A percentile compares a stretch with the other conserved stretches of the same genome.
These are phyloP conservation scores for Trifolium fragiferum DNA, from an alignment of 306 rosid species.

Conservation along the genomic window DNA sequence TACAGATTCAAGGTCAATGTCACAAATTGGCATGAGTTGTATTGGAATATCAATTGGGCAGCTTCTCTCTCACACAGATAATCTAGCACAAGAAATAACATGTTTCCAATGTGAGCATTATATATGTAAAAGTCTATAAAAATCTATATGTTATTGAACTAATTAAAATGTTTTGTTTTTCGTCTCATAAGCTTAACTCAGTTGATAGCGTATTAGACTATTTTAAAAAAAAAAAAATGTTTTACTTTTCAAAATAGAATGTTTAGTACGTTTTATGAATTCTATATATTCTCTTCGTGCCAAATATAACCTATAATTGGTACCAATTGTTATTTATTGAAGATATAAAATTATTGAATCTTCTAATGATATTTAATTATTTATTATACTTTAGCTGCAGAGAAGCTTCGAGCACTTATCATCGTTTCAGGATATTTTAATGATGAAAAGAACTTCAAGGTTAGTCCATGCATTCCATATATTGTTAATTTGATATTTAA, in stretches of 20 bases:
- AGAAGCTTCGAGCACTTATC: slow-evolving; percentile 70
- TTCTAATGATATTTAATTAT: background rate
- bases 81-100: slow-evolving; percentile 59
- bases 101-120: slow-evolving; percentile 60
- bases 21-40: slow-evolving; percentile 81
- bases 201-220: no score
- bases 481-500: no score
- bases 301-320: background rate
- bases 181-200: no score
- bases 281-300: background rate
- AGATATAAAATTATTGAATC: background rate
- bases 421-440: slow-evolving; percentile 75
- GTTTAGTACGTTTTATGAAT: background rate
- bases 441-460: slow-evolving; percentile 77
- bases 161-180: no score
- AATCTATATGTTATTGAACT: background rate
- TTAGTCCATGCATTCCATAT: slow-evolving; percentile 24
- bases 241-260: background rate
- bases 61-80: slow-evolving; percentile 52
- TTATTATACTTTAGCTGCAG: slow-evolving; percentile 53
- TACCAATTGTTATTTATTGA: background rate
- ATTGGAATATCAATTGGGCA: slow-evolving; percentile 64
- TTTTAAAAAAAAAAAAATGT: no score
- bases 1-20: slow-evolving; percentile 50
- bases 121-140: background rate